Conservation (phyloP, 352 stramenopile species). For the Phytophthora pluvialis region DNA sequence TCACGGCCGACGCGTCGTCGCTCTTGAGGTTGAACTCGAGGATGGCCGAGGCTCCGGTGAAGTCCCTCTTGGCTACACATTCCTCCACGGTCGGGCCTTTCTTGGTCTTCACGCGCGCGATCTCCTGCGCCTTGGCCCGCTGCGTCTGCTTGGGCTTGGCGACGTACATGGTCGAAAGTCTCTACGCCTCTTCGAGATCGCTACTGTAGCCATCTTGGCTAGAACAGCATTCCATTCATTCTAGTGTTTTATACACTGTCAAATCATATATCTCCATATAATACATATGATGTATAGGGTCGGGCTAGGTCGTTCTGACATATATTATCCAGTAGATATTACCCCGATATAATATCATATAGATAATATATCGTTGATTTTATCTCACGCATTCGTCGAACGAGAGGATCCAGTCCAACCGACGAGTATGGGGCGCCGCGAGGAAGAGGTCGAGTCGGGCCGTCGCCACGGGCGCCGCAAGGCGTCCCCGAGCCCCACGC, state of each 20-base stretch:
- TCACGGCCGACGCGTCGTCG: constrained; percentile 58
- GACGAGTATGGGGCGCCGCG: constrained; percentile 29
- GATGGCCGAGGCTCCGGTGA: constrained; percentile 93
- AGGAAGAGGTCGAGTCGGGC: constrained; percentile 32
- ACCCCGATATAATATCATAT: no score
- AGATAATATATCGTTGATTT: no score
- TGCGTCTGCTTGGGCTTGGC: constrained; percentile 82
- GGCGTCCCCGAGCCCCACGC: constrained; percentile 23
- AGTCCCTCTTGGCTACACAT: constrained; percentile 89
- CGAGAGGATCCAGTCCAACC: constrained; percentile 6
- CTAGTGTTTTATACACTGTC: background rate
- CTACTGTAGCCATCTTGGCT: constrained; percentile 12
- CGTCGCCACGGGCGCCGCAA: constrained; percentile 28
- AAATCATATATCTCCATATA: no score
- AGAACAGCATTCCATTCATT: no score
- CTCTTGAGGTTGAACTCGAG: constrained; percentile 95
- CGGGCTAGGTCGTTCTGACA: no score
- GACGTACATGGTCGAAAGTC: constrained; percentile 60
- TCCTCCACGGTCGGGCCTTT: constrained; percentile 81
- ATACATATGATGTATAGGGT: no score
- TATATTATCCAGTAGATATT: no score
- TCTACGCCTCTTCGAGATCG: constrained; percentile 34
- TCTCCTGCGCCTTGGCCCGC: constrained; percentile 72
- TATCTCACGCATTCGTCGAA: no score
- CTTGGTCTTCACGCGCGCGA: constrained; percentile 76